phyloP scores from a whole-genome alignment of 2,329 filamentous ascomycete genomes.

The Claviceps purpurea region DNA sequence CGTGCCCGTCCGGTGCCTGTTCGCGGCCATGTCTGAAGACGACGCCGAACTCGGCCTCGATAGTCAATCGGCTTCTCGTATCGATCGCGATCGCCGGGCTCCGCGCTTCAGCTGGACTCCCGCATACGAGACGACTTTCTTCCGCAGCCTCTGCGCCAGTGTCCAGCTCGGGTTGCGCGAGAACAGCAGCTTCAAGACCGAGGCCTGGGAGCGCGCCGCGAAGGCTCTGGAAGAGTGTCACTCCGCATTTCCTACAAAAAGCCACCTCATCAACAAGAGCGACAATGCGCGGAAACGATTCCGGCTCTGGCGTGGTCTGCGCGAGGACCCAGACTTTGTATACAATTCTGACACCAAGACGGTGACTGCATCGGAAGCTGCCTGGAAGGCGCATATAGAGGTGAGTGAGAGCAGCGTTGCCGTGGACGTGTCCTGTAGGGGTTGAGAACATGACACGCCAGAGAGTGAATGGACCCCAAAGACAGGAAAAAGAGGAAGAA shows the following conservation, averaged over 20 bases:
- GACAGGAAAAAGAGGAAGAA: not conserved
- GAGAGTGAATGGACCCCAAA: not conserved
- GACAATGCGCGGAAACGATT: conserved; percentile 51
- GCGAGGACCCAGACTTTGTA: conserved; percentile 42
- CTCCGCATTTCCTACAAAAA: conserved; percentile 44
- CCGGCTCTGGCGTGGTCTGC: conserved; percentile 44
- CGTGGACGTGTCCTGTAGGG: not conserved
- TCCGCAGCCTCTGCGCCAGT: conserved; percentile 45
- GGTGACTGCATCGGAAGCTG: conserved; percentile 42
- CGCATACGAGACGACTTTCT: conserved; percentile 46
- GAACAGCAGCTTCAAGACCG: conserved; percentile 47
- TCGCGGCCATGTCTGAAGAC: conserved; percentile 24
- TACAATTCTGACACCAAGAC: conserved; percentile 38
- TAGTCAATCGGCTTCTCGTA: conserved; percentile 18
- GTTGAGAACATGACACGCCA: not conserved
- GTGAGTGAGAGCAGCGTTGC: conserved; percentile 21
- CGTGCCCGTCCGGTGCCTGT: not conserved
- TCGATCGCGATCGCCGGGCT: conserved; percentile 27
- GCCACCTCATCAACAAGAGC: conserved; percentile 49
- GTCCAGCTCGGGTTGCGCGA: conserved; percentile 42
- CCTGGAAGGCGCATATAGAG: conserved; percentile 44
- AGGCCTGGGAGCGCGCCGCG: conserved; percentile 46
- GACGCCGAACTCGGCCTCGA: conserved; percentile 25
- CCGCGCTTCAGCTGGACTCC: conserved; percentile 48
- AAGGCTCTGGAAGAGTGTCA: conserved; percentile 41